Evolutionary conservation across 1,284 basidiomycete species (phyloP).

Genomic region (Cryptococcus sp.): DNA sequence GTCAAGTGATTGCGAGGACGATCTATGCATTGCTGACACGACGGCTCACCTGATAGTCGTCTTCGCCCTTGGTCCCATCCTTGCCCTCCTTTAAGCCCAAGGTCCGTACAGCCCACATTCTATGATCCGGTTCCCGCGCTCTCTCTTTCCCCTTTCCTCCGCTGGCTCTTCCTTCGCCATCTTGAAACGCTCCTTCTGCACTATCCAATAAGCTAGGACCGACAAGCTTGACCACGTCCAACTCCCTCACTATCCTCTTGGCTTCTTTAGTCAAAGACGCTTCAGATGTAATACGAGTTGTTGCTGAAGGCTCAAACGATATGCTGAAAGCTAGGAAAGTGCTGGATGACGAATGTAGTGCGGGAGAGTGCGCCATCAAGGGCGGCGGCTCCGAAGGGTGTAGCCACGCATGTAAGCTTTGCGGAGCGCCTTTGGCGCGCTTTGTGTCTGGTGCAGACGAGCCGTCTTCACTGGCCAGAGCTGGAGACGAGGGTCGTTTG

Average conservation of each 20-base stretch:
- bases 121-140: conserved; percentile 47
- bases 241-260: conserved; percentile 34
- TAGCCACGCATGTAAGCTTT: conserved; percentile 40
- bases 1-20: too few relatives aligned
- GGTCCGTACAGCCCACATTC: conserved; percentile 49
- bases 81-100: conserved; percentile 40
- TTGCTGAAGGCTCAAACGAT: conserved; percentile 26
- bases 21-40: background rate
- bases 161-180: conserved; percentile 29
- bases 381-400: conserved; percentile 32
- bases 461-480: background rate
- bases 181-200: conserved; percentile 40
- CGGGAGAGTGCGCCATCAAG: conserved; percentile 34
- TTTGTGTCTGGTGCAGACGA: background rate
- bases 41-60: conserved; percentile 44
- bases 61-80: conserved; percentile 47
- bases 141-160: conserved; percentile 29
- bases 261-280: conserved; percentile 36
- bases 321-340: conserved; percentile 44
- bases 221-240: conserved; percentile 39
- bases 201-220: conserved; percentile 25
- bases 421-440: background rate
- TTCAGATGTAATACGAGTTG: conserved; percentile 24
- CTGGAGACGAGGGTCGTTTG: conserved; percentile 1
- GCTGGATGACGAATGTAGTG: conserved; percentile 37